Base-by-base conservation (phyloP, 1,284 basidiomycete genomes). In the Flammula alnicola region DNA sequence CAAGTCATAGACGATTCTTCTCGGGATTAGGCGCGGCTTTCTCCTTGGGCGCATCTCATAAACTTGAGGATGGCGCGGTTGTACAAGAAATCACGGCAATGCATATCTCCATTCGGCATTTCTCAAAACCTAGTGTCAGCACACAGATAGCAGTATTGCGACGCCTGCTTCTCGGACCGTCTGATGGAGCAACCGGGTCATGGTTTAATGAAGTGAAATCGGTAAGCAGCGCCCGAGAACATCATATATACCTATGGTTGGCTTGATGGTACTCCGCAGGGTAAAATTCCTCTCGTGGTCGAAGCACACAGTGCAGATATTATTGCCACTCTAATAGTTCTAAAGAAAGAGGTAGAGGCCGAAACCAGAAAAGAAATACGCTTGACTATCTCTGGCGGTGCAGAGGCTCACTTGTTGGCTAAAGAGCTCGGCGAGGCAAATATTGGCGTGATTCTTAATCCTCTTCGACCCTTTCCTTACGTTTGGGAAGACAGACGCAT, bases 321-420 rank as follows among this genome's bases (percentile, higher is more conserved):
- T 38, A 94, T 95, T 42, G 86, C 88, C 0, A 84, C 88, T 6
- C 69, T 96, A 11, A 70, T 96, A 27, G 66, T 77, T 11, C 74
- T 96, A 51, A 93, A 93, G 76, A 74, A 76, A 53, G 84, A 92
- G 56, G 77, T 90, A 11, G 89, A 92, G 52, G 57, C 59, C 0
- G 58, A 62, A 36, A 75, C 66, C 12, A 49, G 41, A 20, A 55
- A 33, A 1, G 63, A 75, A 5, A 67, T 88, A 16, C 77, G 72
- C 49, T 62, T 90, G 62, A 86, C 82, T 2, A 78, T 89, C 44
- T 71, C 81, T 1, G 89, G 91, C 6, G 93, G 76, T 0, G 67
- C 81, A 0, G 93, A 96, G 65, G 83, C 90, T 0, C 80, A 91
- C 64, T 68, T 90, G 4, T 66, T 95, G 25, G 91, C 93, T 1